Evolutionary conservation across 148 eudicot genomes (phyloP), one percentile per base, ranked within the genome.

Genomic region (Arctostaphylos glauca): DNA sequence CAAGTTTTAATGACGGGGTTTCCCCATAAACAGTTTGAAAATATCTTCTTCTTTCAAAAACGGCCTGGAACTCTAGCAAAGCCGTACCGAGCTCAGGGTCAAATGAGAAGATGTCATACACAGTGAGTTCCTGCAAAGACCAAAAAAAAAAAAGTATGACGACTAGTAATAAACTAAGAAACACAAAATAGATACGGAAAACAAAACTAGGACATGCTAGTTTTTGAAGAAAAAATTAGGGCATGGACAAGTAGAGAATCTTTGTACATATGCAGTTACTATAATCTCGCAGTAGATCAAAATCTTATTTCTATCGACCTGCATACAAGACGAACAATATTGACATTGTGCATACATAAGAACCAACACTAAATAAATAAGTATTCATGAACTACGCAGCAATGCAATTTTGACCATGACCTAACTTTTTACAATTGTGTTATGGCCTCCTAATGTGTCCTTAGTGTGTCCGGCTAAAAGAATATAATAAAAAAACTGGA

Each of bases 81-180:
- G 82, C 83, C 80, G 85, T 91, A 76, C 94, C 96, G 2, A 96
- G 83, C 87, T 87, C 95, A 72, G 94, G 93, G 84, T 96, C 99
- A 92, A 96, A 92, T 82, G 93, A 91, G 80, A 86, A 91, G 81
- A 96, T 91, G 89, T 96, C 99, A 84, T 92, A 94, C 23, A 93
- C 73, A 53, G 89, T 88, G 47, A 96, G 93, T 82, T 94, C 99
- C 99, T 96, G 84, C 55, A 52, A 81, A 80, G 81, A 83, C n/a
- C 13, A 56, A 83, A 23, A 13, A 12, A 68, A 21, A 68, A 9
- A 66, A 66, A 66, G 18, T 60, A 60, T n/a, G 15, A 64, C 31
- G 5, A 41, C 74, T 12, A 68, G 74, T 68, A 41, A 41, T 18
- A 68, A 38, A 12, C 70, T 23, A 64, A 23, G 70, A 64, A 59